Evolutionary conservation across 1,284 basidiomycete species (phyloP), one percentile per base, ranked within the genome.

Genomic region (Moesziomyces globuligerus): DNA sequence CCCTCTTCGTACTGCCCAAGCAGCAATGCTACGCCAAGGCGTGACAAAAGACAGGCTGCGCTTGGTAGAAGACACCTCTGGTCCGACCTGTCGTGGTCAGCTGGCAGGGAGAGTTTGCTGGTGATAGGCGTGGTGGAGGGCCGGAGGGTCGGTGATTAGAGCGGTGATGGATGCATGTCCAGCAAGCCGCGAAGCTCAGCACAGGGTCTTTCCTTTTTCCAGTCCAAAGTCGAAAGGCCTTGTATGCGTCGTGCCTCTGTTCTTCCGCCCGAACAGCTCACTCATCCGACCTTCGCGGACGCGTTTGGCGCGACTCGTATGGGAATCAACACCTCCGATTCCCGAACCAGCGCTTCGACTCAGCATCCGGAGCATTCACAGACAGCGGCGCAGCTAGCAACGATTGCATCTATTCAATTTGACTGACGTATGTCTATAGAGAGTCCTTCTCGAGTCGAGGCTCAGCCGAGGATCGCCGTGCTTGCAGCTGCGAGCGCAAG

Each of bases 401-500:
- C n/a, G n/a, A n/a, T n/a, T n/a, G n/a, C n/a, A n/a, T n/a, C 32
- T 15, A 34, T 34, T 34, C 15, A 13, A 34, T 6, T 7, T 13
- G 32, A 4, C n/a, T 40, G 5, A 1, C 6, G 13, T 40, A 2
- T 11, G 39, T 5, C 6, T 9, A 8, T 3, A 2, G 13, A 21
- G 9, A 23, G 18, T 11, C 13, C 9, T 5, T 15, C 20, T 40
- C 24, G 23, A 18, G 34, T 26, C n/a, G 18, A 43, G 24, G 11
- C 8, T 17, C 32, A 25, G 4, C 67, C 60, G 9, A 78, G 53
- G 11, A 76, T 42, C 13, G 34, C 40, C 1, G 61, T 56, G 36
- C 57, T 74, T 0, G 66, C 41, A 6, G 68, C 58, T 1, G 75
- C 70, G 25, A 77, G 42, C 3, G 60, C 60, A 9, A 79, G 70